Percentiles rank a stretch among this genome's conserved stretches.
These are phyloP conservation scores for Xylaria hypoxylon DNA, from an alignment of 2,329 filamentous ascomycete genomes.

Conservation along the genomic window DNA sequence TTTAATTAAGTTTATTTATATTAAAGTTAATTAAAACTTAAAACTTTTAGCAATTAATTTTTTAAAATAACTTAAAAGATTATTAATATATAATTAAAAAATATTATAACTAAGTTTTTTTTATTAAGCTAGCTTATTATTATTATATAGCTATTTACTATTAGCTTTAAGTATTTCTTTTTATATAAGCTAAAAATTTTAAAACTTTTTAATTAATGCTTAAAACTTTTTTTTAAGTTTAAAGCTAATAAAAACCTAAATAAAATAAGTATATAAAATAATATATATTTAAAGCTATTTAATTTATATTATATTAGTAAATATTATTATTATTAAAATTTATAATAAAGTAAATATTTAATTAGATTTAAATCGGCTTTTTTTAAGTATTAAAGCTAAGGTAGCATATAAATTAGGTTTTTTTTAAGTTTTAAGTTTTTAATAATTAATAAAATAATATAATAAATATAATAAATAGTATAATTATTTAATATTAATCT, in stretches of 20 bases:
- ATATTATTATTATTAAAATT: slow-evolving; percentile 71
- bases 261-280: background rate
- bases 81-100: slow-evolving; percentile 30
- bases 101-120: slow-evolving; percentile 41
- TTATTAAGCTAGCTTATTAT: slow-evolving; percentile 87
- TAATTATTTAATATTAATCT: background rate
- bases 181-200: slow-evolving; percentile 73
- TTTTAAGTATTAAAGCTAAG: slow-evolving; percentile 69
- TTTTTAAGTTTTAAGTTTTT: slow-evolving; percentile 41
- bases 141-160: slow-evolving; percentile 78
- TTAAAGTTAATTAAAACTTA: slow-evolving; percentile 79
- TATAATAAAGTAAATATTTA: slow-evolving; percentile 82
- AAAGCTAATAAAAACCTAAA: slow-evolving; percentile 73
- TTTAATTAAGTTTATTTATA: slow-evolving; percentile 47
- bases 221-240: slow-evolving; percentile 58
- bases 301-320: slow-evolving; percentile 86
- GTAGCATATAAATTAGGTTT: slow-evolving; percentile 57
- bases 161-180: slow-evolving; percentile 61
- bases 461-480: background rate
- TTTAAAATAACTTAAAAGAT: slow-evolving; percentile 52
- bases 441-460: slow-evolving; percentile 31
- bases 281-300: background rate
- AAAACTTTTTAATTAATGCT: slow-evolving; percentile 79
- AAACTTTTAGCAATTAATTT: slow-evolving; percentile 60
- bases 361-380: slow-evolving; percentile 63